Conservation (phyloP, 805 yeast species). For the Candida railenensis region DNA sequence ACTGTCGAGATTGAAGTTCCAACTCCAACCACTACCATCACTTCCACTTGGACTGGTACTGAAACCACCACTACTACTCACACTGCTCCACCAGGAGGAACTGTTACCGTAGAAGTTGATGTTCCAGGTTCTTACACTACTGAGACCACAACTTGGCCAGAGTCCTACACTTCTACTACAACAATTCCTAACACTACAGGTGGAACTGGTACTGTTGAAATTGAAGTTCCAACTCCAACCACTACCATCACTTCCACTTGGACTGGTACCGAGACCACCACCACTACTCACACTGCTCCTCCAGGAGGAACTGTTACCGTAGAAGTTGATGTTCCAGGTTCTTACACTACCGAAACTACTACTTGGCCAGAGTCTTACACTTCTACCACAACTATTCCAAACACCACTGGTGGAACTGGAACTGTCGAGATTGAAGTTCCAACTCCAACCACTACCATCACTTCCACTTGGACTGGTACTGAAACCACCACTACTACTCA, state of each 20-base stretch:
- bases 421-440: conserved; percentile 6
- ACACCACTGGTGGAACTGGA: conserved; percentile 1
- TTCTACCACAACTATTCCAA: conserved; percentile 1
- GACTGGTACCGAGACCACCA: conserved; percentile 4
- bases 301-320: conserved; percentile 2
- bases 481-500: conserved; percentile 4
- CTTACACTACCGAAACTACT: conserved; percentile 10
- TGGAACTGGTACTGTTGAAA: conserved; percentile 13
- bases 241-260: conserved; percentile 7
- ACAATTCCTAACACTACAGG: conserved; percentile 6
- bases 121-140: conserved; percentile 7
- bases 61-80: background rate
- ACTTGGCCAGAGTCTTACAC: conserved; percentile 5
- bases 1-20: conserved; percentile 2
- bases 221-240: conserved; percentile 13
- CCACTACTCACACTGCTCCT: conserved; percentile 6
- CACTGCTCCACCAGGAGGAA: conserved; percentile 2
- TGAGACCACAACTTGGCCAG: conserved; percentile 9
- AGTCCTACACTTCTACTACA: conserved; percentile 5
- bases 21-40: conserved; percentile 1
- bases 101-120: background rate
- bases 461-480: conserved; percentile 8
- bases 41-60: conserved; percentile 1
- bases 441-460: conserved; percentile 5
- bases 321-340: conserved; percentile 3